Conservation (phyloP, 176 grass and related monocot genomes). For the Canna indica region DNA sequence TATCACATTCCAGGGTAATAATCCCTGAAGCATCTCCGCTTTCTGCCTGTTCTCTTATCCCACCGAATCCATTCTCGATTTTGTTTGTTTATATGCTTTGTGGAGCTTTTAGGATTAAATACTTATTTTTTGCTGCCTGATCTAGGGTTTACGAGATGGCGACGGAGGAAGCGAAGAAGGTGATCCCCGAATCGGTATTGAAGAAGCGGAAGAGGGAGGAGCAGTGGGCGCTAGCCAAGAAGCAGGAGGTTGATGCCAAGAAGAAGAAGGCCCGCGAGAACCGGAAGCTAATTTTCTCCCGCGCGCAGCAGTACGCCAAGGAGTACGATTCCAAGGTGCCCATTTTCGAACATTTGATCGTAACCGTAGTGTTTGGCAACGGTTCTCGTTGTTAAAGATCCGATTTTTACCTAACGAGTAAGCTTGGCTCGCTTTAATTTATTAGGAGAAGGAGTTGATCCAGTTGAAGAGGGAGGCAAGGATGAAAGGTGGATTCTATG, state of each 20-base stretch:
- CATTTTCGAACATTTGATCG: background rate
- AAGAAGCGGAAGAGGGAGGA: slow-evolving; percentile 25
- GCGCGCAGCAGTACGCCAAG: slow-evolving; percentile 54
- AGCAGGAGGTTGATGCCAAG: slow-evolving; percentile 33
- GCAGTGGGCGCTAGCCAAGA: slow-evolving; percentile 27
- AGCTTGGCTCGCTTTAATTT: background rate
- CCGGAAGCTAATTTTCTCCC: slow-evolving; percentile 48
- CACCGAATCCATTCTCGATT: too few relatives aligned
- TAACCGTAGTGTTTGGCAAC: background rate
- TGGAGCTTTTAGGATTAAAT: too few relatives aligned
- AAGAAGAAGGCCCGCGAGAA: slow-evolving; percentile 43
- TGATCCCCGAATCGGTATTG: slow-evolving; percentile 20
- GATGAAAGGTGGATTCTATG: background rate
- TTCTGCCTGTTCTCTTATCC: too few relatives aligned
- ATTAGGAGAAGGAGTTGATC: background rate
- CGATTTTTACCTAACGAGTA: background rate
- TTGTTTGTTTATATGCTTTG: too few relatives aligned
- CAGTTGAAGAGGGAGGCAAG: background rate
- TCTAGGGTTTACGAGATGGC: background rate
- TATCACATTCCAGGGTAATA: background rate
- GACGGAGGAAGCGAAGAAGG: slow-evolving; percentile 35
- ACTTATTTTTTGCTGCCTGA: background rate
- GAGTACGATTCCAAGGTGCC: slow-evolving; percentile 66
- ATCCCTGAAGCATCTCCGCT: too few relatives aligned
- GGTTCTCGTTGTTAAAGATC: background rate